These are phyloP conservation scores for Orbilia quercus DNA, from an alignment of 2,329 filamentous ascomycete species.

Conservation along the genomic window DNA sequence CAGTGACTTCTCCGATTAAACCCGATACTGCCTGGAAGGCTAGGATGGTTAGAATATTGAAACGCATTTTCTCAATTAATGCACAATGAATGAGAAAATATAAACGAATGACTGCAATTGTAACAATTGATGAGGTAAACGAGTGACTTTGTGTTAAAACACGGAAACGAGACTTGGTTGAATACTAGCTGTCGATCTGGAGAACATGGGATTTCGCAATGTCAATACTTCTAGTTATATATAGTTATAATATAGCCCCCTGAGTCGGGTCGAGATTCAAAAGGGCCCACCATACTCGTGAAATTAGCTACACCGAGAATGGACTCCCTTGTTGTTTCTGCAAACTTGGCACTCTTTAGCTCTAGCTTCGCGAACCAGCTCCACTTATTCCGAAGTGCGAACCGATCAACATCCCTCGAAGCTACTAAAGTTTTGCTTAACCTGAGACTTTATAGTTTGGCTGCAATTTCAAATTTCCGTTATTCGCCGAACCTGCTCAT, in stretches of 20 bases:
- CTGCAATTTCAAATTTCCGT: too few relatives aligned
- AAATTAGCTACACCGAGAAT: not conserved
- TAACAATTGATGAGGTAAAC: not conserved
- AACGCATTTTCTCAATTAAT: slow-evolving; percentile 23
- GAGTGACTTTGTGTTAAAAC: not conserved
- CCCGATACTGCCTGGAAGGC: slow-evolving; percentile 20
- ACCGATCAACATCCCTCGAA: not conserved
- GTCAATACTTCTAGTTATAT: too few relatives aligned
- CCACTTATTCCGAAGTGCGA: not conserved
- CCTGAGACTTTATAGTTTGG: too few relatives aligned
- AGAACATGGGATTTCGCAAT: too few relatives aligned
- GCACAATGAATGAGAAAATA: not conserved
- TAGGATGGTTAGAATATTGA: slow-evolving; percentile 4
- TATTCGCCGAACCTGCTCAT: too few relatives aligned
- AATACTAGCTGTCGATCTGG: too few relatives aligned
- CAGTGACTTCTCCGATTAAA: not conserved
- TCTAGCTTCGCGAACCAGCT: not conserved
- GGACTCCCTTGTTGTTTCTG: too few relatives aligned
- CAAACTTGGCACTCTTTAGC: not conserved
- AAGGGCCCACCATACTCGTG: not conserved
- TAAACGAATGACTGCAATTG: slow-evolving; percentile 20
- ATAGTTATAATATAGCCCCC: not conserved
- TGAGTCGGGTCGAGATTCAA: too few relatives aligned
- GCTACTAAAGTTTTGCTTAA: not conserved
- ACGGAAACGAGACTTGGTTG: too few relatives aligned